Percentiles rank a stretch among this genome's conserved stretches.
Evolutionary conservation across 139 green algal genomes (phyloP).

Genomic region (Chlorella sorokiniana): DNA sequence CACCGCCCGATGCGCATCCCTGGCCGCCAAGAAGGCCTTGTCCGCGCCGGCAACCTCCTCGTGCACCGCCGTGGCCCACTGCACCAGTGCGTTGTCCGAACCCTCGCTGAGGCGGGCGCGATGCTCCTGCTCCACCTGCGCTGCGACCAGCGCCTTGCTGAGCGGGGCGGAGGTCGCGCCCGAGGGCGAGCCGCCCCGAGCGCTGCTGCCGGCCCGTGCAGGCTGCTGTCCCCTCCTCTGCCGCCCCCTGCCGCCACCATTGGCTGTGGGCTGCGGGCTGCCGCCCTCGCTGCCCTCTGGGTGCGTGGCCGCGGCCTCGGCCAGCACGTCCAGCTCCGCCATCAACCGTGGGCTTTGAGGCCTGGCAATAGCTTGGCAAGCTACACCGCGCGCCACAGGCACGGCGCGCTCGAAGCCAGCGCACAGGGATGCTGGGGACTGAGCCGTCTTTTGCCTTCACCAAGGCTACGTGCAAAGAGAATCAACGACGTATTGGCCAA

Average conservation of each 20-base stretch:
- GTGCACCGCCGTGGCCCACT: not conserved
- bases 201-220: not conserved
- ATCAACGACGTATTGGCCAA: too few species aligned
- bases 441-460: too few species aligned
- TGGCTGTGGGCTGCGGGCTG: not conserved
- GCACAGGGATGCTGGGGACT: too few species aligned
- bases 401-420: too few species aligned
- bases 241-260: not conserved
- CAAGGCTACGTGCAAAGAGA: too few species aligned
- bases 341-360: too few species aligned
- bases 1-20: not conserved
- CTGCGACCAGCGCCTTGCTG: not conserved
- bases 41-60: not conserved
- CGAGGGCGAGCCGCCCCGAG: not conserved
- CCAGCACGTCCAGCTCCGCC: constrained; percentile 2
- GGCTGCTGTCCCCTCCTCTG: not conserved
- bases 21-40: not conserved
- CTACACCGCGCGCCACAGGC: too few species aligned
- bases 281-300: not conserved
- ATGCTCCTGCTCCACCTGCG: not conserved
- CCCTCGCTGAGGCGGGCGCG: not conserved
- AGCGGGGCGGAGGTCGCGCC: not conserved
- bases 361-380: too few species aligned
- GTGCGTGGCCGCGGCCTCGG: not conserved
- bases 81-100: not conserved